These are phyloP conservation scores for Adiantum capillusveneris DNA, from an alignment of 75 land plant species.

Conservation along the genomic window DNA sequence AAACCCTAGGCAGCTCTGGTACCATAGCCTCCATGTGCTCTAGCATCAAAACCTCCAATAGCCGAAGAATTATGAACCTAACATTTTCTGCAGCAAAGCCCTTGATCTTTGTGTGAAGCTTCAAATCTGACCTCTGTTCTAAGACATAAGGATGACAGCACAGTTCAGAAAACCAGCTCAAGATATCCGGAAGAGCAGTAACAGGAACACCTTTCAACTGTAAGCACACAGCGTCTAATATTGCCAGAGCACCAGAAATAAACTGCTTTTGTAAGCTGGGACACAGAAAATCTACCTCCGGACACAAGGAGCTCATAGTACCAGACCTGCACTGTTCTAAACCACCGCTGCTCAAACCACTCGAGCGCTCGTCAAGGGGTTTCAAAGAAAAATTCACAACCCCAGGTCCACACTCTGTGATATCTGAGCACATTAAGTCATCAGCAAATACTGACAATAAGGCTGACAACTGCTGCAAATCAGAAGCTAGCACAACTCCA, in stretches of 20 bases:
- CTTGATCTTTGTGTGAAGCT: conserved; percentile 20
- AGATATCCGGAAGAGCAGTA: conserved; percentile 55
- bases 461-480: conserved; percentile 48
- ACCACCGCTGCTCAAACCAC: neutral
- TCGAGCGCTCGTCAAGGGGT: neutral
- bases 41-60: conserved; percentile 69
- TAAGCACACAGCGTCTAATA: conserved; percentile 64
- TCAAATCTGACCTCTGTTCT: conserved; percentile 14
- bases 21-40: conserved; percentile 92
- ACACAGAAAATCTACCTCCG: conserved; percentile 55
- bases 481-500: conserved; percentile 50
- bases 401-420: conserved; percentile 9
- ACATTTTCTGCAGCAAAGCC: conserved; percentile 63
- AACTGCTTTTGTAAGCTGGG: conserved; percentile 69
- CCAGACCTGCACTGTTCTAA: conserved; percentile 15
- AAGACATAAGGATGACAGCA: conserved; percentile 55
- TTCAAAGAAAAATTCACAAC: no score
- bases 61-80: conserved; percentile 50
- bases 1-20: conserved; percentile 81
- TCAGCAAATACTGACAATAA: conserved; percentile 71
- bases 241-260: conserved; percentile 41
- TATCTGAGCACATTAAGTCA: conserved; percentile 56
- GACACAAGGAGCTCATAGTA: conserved; percentile 43
- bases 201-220: conserved; percentile 57
- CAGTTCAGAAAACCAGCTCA: conserved; percentile 87